These are phyloP conservation scores for Beauveria varroae DNA, from an alignment of 2,329 filamentous ascomycete species.

Conservation along the genomic window DNA sequence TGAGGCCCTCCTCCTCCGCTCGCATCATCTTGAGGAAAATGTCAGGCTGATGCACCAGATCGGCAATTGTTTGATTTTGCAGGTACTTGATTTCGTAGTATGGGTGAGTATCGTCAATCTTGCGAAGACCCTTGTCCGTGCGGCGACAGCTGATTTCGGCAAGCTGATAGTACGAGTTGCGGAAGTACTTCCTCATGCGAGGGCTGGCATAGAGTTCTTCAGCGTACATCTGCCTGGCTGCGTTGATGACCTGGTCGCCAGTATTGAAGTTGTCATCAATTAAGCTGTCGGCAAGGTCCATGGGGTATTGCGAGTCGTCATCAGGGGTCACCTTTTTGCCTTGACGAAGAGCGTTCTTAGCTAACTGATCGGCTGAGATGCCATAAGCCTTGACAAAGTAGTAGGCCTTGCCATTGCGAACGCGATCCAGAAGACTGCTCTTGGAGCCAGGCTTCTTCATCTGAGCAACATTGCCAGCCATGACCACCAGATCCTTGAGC, in stretches of 20 bases:
- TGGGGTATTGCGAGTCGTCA: constrained; percentile 70
- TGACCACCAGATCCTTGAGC: constrained; percentile 68
- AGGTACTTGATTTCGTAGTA: constrained; percentile 99
- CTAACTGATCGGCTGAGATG: constrained; percentile 80
- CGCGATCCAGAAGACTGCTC: constrained; percentile 72
- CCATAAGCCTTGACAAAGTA: constrained; percentile 82
- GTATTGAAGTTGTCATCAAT: constrained; percentile 68
- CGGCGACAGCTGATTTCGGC: constrained; percentile 80
- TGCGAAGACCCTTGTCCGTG: constrained; percentile 87
- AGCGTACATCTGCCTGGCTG: constrained; percentile 79
- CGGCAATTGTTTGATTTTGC: constrained; percentile 75
- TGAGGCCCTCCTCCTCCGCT: constrained; percentile 86
- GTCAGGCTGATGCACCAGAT: constrained; percentile 77
- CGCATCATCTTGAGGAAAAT: constrained; percentile 96
- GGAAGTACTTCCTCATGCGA: constrained; percentile 79
- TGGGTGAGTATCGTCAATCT: constrained; percentile 89
- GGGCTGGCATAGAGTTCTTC: constrained; percentile 87
- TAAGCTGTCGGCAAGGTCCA: constrained; percentile 78
- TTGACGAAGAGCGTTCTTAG: constrained; percentile 73
- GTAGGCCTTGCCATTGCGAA: constrained; percentile 73
- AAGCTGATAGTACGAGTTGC: constrained; percentile 73
- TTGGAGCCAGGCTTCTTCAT: constrained; percentile 77
- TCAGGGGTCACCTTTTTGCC: constrained; percentile 77
- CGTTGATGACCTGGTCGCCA: constrained; percentile 65
- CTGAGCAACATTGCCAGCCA: constrained; percentile 55